Evolutionary conservation across 805 yeast species (phyloP), one percentile per base, ranked within the genome.

Genomic region (Candida ipomoeae): DNA sequence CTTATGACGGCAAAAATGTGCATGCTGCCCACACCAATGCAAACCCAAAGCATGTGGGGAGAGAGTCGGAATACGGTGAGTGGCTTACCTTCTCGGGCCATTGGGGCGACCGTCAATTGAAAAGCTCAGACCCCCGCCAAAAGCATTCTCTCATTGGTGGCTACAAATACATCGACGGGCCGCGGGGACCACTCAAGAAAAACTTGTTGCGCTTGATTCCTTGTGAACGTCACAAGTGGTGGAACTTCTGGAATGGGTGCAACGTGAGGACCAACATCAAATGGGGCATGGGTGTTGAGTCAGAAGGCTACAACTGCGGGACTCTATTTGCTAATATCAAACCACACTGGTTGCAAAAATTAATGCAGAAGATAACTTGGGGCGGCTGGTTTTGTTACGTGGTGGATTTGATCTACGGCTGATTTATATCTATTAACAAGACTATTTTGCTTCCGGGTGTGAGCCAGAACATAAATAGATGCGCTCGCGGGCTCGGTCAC

Each of bases 121-220:
- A 75, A 0, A 77, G 82, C 17, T 62, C 66, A 0, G 98, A 94
- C 64, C 81, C 85, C 7, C 75, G 98, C 54, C 98, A 94, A 64
- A 78, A 73, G 52, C 87, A 91, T 83, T 87, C 90, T 54, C 84
- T 94, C 2, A 89, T 88, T 63, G 77, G 75, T 1, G 96, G 94
- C 57, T 87, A 91, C 87, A 81, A 82, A 57, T 89, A 87, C 64
- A 90, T 94, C 46, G 91, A 87, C 60, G 99, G 99, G 0, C 99
- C 99, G 2, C 71, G 79, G 1, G 99, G 99, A 0, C 99, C 99
- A 1, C 66, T 94, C 47, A 73, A 77, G 49, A 92, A 92, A 67
- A 85, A 89, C 61, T 72, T 94, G 48, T 66, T 76, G 44, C 75
- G 99, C 40, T 65, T 70, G 1, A 77, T 81, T 14, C 83, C 94